Percentiles rank a stretch among this genome's conserved stretches.
phyloP scores from a whole-genome alignment of 805 yeast genomes.

The Sugiyamaella smithiae region DNA sequence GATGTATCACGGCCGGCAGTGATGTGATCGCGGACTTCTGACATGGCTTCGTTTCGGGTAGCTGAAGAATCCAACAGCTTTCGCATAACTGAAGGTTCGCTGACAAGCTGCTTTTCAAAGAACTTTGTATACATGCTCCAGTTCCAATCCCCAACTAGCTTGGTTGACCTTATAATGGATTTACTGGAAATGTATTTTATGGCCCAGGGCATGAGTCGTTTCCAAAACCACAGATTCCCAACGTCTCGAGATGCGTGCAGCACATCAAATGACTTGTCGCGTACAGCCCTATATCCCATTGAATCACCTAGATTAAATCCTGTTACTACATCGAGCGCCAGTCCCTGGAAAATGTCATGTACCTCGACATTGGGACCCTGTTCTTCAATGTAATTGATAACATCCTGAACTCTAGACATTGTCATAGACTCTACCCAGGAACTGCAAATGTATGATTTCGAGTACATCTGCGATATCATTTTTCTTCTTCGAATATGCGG shows the following conservation, averaged over 20 bases:
- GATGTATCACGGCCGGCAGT: constrained; percentile 80
- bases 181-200: neutral
- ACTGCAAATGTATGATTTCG: constrained; percentile 42
- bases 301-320: constrained; percentile 56
- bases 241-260: constrained; percentile 47
- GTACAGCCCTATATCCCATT: constrained; percentile 46
- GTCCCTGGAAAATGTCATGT: constrained; percentile 59
- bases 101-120: constrained; percentile 11
- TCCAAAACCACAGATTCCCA: constrained; percentile 64
- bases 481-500: constrained; percentile 46
- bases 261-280: constrained; percentile 39
- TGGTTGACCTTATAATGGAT: constrained; percentile 20
- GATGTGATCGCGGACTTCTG: constrained; percentile 59
- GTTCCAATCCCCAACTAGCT: constrained; percentile 54
- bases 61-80: constrained; percentile 29
- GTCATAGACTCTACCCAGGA: constrained; percentile 36
- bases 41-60: constrained; percentile 37
- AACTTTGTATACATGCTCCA: constrained; percentile 31
- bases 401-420: constrained; percentile 34
- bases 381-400: constrained; percentile 28
- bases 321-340: constrained; percentile 70
- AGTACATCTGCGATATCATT: constrained; percentile 42
- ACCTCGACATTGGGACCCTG: constrained; percentile 45
- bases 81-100: constrained; percentile 11
- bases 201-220: constrained; percentile 51